These are phyloP conservation scores for Chiua virens DNA, from an alignment of 768 basidiomycete species.

Conservation along the genomic window DNA sequence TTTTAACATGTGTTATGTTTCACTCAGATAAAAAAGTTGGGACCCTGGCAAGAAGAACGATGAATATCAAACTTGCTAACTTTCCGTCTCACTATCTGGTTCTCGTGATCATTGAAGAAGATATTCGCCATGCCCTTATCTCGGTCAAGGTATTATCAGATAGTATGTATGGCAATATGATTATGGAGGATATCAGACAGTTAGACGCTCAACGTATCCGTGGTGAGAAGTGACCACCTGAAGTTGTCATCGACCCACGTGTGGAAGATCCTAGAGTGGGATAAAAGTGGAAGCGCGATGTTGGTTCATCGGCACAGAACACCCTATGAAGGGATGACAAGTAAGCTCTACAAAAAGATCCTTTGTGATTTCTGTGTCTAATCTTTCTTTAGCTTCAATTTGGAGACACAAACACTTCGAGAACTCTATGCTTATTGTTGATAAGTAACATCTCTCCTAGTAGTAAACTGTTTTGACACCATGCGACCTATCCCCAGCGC, in stretches of 20 bases:
- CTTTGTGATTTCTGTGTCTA: neutral
- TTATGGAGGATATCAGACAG: constrained; percentile 80
- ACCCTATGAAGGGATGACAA: constrained; percentile 26
- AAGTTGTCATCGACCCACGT: constrained; percentile 10
- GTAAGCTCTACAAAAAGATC: constrained; percentile 12
- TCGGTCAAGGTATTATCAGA: constrained; percentile 56
- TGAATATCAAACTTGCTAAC: constrained; percentile 76
- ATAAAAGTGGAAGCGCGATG: constrained; percentile 33
- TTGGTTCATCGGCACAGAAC: neutral
- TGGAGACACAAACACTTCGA: constrained; percentile 71
- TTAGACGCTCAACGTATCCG: constrained; percentile 70
- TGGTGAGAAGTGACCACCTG: constrained; percentile 36
- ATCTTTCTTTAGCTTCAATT: constrained; percentile 44
- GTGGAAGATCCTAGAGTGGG: constrained; percentile 22
- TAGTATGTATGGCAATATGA: constrained; percentile 56
- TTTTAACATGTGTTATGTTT: neutral
- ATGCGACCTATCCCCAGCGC: constrained; percentile 50
- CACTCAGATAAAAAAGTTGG: constrained; percentile 72
- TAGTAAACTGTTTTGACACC: neutral
- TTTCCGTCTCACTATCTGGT: constrained; percentile 85
- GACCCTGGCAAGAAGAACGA: constrained; percentile 51
- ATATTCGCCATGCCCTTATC: constrained; percentile 81
- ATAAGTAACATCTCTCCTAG: constrained; percentile 40
- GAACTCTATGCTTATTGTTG: constrained; percentile 89
- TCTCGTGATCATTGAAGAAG: constrained; percentile 74